These are phyloP conservation scores for Iberis amara DNA, from an alignment of 441 rosid genomes.

Conservation along the genomic window DNA sequence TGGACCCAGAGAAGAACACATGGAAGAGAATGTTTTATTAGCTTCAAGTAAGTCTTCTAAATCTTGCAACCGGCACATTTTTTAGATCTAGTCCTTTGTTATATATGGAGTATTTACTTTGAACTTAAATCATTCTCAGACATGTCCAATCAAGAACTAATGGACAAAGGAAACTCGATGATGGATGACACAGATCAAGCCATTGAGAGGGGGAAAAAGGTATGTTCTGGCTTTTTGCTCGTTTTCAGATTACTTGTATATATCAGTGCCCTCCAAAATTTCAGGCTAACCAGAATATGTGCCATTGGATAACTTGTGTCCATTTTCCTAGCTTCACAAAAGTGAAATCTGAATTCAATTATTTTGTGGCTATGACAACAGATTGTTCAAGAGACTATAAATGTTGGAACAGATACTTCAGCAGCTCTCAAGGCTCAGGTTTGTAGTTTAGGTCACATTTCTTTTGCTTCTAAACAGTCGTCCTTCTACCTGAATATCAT, in stretches of 20 bases:
- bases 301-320: neutral
- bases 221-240: constrained; percentile 18
- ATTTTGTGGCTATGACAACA: constrained; percentile 29
- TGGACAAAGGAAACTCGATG: constrained; percentile 71
- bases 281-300: neutral
- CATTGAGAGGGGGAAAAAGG: constrained; percentile 90
- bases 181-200: constrained; percentile 96
- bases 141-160: constrained; percentile 81
- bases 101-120: constrained; percentile 15
- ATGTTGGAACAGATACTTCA: constrained; percentile 91
- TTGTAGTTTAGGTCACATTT: constrained; percentile 24
- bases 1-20: constrained; percentile 59
- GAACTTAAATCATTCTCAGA: constrained; percentile 42
- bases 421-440: constrained; percentile 97
- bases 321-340: neutral
- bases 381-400: constrained; percentile 92
- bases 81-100: neutral
- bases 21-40: constrained; percentile 74
- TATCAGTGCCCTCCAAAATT: neutral
- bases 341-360: constrained; percentile 8
- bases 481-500: neutral
- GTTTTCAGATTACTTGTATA: constrained; percentile 1
- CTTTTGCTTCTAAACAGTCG: neutral
- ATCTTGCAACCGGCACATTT: constrained; percentile 7
- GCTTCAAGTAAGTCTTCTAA: constrained; percentile 57